Percentiles rank a stretch among this genome's conserved stretches.
phyloP scores from a whole-genome alignment of 202 grass and related monocot genomes.

The Eragrostis tef region DNA sequence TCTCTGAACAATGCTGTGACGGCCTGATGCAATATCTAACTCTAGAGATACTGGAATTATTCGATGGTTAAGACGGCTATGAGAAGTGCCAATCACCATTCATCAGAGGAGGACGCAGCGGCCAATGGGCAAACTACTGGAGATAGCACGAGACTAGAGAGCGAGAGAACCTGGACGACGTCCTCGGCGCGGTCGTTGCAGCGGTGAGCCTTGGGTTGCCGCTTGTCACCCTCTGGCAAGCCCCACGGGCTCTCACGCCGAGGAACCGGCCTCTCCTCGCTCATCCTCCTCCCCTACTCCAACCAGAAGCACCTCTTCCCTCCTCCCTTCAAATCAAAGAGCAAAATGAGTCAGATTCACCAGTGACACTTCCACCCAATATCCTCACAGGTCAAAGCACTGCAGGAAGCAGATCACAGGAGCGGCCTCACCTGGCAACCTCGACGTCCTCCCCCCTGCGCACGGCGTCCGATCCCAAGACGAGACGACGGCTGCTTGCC shows the following conservation, averaged over 20 bases:
- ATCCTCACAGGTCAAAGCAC: neutral
- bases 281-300: slow-evolving; percentile 49
- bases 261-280: slow-evolving; percentile 64
- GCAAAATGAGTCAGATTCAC: slow-evolving; percentile 29
- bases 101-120: neutral
- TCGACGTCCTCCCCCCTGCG: neutral
- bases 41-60: neutral
- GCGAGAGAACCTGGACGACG: slow-evolving; percentile 66
- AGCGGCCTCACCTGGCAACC: neutral
- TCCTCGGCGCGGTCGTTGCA: slow-evolving; percentile 91
- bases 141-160: neutral
- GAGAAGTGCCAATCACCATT: neutral
- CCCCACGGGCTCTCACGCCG: slow-evolving; percentile 86
- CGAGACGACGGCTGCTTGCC: slow-evolving; percentile 28
- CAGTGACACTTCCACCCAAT: neutral
- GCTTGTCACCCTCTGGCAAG: slow-evolving; percentile 78
- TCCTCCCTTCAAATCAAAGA: slow-evolving; percentile 1
- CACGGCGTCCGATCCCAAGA: slow-evolving; percentile 29
- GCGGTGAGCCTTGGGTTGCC: slow-evolving; percentile 82
- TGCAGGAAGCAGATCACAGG: neutral
- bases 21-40: neutral
- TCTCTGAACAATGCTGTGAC: neutral
- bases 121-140: neutral
- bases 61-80: too few species aligned
- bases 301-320: neutral